These are phyloP conservation scores for Aspergillus taichungensis DNA, from an alignment of 495 filamentous ascomycete genomes.

Conservation along the genomic window DNA sequence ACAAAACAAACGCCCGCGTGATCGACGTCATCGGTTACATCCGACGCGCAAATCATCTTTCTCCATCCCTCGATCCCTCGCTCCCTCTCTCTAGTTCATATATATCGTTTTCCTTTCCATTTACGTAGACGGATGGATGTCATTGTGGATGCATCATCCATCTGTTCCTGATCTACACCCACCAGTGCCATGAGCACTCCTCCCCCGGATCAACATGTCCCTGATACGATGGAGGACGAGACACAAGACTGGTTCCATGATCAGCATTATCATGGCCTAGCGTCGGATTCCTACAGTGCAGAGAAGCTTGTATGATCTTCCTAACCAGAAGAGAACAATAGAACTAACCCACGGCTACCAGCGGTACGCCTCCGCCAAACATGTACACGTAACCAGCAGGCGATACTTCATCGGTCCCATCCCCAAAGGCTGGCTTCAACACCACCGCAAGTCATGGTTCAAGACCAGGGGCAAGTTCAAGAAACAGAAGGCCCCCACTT, in stretches of 20 bases:
- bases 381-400: conserved; percentile 53
- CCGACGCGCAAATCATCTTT: not conserved
- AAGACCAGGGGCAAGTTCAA: conserved; percentile 40
- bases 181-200: conserved; percentile 25
- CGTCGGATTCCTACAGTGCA: conserved; percentile 42
- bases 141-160: not conserved
- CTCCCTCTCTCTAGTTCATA: not conserved
- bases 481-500: conserved; percentile 48
- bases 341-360: conserved; percentile 14
- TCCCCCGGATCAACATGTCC: conserved; percentile 9
- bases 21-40: conserved; percentile 24
- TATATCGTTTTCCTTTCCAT: not conserved
- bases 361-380: conserved; percentile 54
- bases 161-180: not conserved
- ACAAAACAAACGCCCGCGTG: conserved; percentile 11
- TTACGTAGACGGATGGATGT: not conserved
- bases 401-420: conserved; percentile 63
- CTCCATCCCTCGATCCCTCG: not conserved
- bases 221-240: conserved; percentile 11
- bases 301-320: conserved; percentile 41
- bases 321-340: not conserved
- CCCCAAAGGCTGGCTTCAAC: conserved; percentile 59
- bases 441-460: conserved; percentile 57
- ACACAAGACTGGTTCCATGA: conserved; percentile 12
- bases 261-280: conserved; percentile 24